phyloP scores from a whole-genome alignment of 1,284 basidiomycete species.

The Moesziomyces parantarcticus region DNA sequence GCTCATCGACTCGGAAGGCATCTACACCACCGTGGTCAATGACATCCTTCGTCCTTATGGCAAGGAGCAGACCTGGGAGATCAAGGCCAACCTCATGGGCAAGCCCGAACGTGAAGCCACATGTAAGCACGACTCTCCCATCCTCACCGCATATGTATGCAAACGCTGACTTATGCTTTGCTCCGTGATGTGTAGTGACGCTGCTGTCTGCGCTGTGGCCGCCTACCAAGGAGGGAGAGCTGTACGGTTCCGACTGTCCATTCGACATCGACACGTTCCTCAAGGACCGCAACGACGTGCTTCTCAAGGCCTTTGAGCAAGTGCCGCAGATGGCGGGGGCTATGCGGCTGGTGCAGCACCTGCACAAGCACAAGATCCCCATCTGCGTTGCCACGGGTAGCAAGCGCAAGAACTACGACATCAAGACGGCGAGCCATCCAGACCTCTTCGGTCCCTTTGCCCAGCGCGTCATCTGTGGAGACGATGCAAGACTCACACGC shows the following conservation, averaged over 20 bases:
- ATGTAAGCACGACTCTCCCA: slow-evolving; percentile 9
- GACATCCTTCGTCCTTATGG: slow-evolving; percentile 65
- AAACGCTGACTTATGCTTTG: not conserved
- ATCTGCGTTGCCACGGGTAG: slow-evolving; percentile 67
- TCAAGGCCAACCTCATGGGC: slow-evolving; percentile 67
- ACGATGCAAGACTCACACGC: slow-evolving; percentile 56
- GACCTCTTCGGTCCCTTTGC: slow-evolving; percentile 61
- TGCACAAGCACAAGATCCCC: slow-evolving; percentile 61
- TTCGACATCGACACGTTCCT: slow-evolving; percentile 65
- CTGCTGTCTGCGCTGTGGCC: slow-evolving; percentile 64
- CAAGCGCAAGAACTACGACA: slow-evolving; percentile 62
- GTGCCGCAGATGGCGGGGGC: slow-evolving; percentile 67
- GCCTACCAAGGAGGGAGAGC: slow-evolving; percentile 35
- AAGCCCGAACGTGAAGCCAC: slow-evolving; percentile 66
- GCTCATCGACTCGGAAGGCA: slow-evolving; percentile 65
- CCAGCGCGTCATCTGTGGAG: slow-evolving; percentile 62
- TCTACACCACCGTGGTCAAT: slow-evolving; percentile 67
- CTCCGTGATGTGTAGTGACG: slow-evolving; percentile 25
- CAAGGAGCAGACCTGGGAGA: slow-evolving; percentile 67
- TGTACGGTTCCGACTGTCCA: slow-evolving; percentile 58
- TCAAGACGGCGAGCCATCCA: slow-evolving; percentile 59
- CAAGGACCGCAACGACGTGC: slow-evolving; percentile 54
- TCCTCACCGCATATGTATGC: not conserved
- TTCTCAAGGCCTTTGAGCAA: slow-evolving; percentile 59
- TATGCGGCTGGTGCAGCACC: slow-evolving; percentile 60